Percentiles rank a stretch among this genome's conserved stretches.
phyloP scores from a whole-genome alignment of 148 eudicot species.

The Fallopia convolvulus region DNA sequence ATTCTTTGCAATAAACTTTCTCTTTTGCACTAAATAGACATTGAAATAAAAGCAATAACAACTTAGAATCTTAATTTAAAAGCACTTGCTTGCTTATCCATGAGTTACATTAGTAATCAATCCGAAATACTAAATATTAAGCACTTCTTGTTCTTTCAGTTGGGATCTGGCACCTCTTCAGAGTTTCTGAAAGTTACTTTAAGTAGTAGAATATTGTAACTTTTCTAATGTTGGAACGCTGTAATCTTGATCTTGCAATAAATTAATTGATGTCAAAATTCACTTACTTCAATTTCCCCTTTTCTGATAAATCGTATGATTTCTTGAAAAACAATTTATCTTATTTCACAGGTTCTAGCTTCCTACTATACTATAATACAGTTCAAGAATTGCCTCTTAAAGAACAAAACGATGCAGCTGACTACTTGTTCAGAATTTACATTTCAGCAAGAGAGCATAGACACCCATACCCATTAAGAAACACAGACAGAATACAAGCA shows the following conservation, averaged over 20 bases:
- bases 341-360: neutral
- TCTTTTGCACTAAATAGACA: slow-evolving; percentile 70
- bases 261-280: neutral
- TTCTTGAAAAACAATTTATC: neutral
- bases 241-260: neutral
- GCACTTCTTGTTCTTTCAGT: neutral
- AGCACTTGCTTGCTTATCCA: neutral
- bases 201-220: neutral
- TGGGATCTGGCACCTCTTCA: neutral
- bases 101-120: neutral
- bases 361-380: neutral
- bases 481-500: neutral
- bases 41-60: neutral
- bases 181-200: neutral
- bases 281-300: neutral
- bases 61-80: neutral
- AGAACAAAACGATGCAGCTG: neutral
- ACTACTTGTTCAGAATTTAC: neutral
- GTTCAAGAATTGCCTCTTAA: neutral
- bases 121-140: neutral
- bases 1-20: slow-evolving; percentile 84
- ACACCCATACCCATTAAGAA: neutral
- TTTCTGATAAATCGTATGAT: neutral
- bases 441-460: neutral
- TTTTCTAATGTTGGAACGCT: neutral